Conservation (phyloP, 1,284 basidiomycete species). For the Pseudozyma thailandica region DNA sequence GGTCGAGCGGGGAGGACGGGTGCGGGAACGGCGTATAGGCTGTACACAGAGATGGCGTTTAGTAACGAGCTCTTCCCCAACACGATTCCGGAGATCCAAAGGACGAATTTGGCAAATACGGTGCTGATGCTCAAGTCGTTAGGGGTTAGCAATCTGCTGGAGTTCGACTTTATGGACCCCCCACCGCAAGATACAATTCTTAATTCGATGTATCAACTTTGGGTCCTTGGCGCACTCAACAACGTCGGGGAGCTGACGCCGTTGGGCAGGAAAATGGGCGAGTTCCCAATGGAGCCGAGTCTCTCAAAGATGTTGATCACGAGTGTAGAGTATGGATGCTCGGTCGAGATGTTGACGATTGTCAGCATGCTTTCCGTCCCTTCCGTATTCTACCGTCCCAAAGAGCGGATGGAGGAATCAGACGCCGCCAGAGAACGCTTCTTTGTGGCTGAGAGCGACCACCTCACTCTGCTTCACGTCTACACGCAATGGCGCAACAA, state of each 20-base stretch:
- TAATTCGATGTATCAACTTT: constrained; percentile 99
- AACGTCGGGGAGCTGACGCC: constrained; percentile 96
- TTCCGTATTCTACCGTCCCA: constrained; percentile 89
- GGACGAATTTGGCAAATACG: constrained; percentile 96
- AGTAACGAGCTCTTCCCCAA: constrained; percentile 94
- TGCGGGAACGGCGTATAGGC: constrained; percentile 84
- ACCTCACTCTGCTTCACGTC: constrained; percentile 92
- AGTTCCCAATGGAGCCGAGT: constrained; percentile 82
- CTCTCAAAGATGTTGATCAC: constrained; percentile 98
- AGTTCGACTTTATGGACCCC: constrained; percentile 99
- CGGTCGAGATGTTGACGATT: constrained; percentile 94
- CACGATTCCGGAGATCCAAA: constrained; percentile 97
- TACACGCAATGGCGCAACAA: constrained; percentile 98
- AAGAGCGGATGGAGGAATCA: constrained; percentile 92
- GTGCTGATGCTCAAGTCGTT: constrained; percentile 93
- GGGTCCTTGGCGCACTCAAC: constrained; percentile 96
- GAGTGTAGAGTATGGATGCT: constrained; percentile 91
- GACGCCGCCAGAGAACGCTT: constrained; percentile 98
- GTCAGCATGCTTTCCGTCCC: constrained; percentile 99
- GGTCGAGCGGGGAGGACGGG: constrained; percentile 97
- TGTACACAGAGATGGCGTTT: constrained; percentile 97
- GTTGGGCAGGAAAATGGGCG: constrained; percentile 93
- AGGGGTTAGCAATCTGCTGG: constrained; percentile 92
- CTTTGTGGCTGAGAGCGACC: constrained; percentile 97
- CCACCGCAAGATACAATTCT: constrained; percentile 74